Evolutionary conservation across 176 grass and related monocot genomes (phyloP).

Genomic region (Bolboschoenus planiculmis): DNA sequence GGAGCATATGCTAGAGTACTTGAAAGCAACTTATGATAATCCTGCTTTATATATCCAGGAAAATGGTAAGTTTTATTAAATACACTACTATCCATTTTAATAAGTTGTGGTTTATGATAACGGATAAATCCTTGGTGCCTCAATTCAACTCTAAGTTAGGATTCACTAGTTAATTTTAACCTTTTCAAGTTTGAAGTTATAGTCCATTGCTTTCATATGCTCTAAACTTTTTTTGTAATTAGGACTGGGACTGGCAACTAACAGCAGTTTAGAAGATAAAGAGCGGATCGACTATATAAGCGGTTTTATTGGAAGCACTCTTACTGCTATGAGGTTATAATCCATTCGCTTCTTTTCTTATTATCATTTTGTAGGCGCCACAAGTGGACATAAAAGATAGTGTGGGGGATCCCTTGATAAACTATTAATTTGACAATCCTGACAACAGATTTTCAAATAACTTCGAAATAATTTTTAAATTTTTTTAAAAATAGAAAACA

Average conservation of each 20-base stretch:
- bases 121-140: background rate
- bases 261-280: constrained; percentile 24
- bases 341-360: background rate
- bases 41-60: constrained; percentile 50
- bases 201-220: background rate
- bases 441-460: too few species aligned
- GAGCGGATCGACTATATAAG: constrained; percentile 31
- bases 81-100: background rate
- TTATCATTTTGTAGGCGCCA: background rate
- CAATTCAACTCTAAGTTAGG: background rate
- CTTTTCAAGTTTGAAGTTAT: background rate
- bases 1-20: constrained; percentile 30
- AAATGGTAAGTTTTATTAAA: constrained; percentile 30
- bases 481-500: too few species aligned
- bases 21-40: constrained; percentile 38
- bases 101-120: too few species aligned
- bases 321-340: constrained; percentile 38
- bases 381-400: background rate
- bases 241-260: constrained; percentile 27
- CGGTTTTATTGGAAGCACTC: constrained; percentile 30
- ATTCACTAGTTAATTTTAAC: background rate
- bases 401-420: too few species aligned
- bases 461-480: too few species aligned
- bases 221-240: background rate
- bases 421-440: too few species aligned